Evolutionary conservation across 1,284 basidiomycete genomes (phyloP).

Genomic region (Hemileia vastatrix): DNA sequence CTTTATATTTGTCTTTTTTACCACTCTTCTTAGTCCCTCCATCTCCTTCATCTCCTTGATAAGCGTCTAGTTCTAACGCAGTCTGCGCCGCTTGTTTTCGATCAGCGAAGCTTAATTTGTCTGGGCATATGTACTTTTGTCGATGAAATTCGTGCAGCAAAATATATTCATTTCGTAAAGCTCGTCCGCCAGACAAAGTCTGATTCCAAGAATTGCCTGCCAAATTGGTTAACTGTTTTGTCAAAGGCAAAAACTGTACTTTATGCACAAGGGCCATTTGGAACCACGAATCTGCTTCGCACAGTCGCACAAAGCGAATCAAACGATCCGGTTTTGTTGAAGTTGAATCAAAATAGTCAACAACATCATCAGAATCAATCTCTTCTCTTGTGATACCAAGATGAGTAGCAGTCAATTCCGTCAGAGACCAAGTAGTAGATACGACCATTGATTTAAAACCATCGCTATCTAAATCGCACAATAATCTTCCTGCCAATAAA

Average conservation of each 20-base stretch:
- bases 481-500: constrained; percentile 72
- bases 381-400: constrained; percentile 76
- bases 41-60: constrained; percentile 51
- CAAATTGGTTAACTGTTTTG: constrained; percentile 89
- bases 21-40: constrained; percentile 53
- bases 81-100: constrained; percentile 20
- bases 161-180: constrained; percentile 98
- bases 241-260: constrained; percentile 79
- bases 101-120: constrained; percentile 64
- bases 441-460: constrained; percentile 92
- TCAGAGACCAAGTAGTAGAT: constrained; percentile 94
- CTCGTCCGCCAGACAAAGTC: constrained; percentile 82
- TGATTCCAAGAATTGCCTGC: constrained; percentile 98
- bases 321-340: constrained; percentile 68
- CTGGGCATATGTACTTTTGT: constrained; percentile 90
- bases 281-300: constrained; percentile 86
- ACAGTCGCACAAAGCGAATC: constrained; percentile 78
- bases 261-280: constrained; percentile 89
- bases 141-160: constrained; percentile 94
- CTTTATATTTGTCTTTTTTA: constrained; percentile 94
- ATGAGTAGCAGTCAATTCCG: constrained; percentile 89
- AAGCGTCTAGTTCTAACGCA: constrained; percentile 54
- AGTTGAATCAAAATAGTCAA: constrained; percentile 77
- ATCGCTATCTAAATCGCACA: constrained; percentile 88
- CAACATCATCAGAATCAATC: constrained; percentile 90